These are phyloP conservation scores for Ustilago trichophora DNA, from an alignment of 1,284 basidiomycete genomes.

Conservation along the genomic window DNA sequence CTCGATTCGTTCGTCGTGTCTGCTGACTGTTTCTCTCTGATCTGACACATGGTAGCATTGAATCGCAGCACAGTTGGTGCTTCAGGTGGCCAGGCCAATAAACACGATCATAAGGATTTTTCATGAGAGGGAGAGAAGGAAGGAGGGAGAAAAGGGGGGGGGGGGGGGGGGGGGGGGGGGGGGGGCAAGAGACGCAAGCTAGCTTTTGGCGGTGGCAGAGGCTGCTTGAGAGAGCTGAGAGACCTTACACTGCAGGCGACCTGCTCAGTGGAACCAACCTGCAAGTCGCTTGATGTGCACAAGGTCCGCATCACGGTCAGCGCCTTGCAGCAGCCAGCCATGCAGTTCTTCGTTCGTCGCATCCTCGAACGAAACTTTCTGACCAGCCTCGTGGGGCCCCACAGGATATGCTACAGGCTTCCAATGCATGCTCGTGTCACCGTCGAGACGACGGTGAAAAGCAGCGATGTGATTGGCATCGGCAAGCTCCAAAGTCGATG, in stretches of 20 bases:
- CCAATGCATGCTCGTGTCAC: background rate
- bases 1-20: too few relatives aligned
- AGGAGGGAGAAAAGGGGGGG: too few relatives aligned
- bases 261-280: background rate
- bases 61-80: too few relatives aligned
- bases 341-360: background rate
- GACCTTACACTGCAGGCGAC: background rate
- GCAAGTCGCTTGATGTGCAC: constrained; percentile 15
- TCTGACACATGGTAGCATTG: too few relatives aligned
- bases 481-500: constrained; percentile 28
- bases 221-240: too few relatives aligned
- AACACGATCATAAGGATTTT: too few relatives aligned
- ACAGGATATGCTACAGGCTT: background rate
- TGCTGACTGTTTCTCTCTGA: too few relatives aligned
- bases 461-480: constrained; percentile 35
- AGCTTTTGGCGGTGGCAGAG: too few relatives aligned
- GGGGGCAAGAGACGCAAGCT: too few relatives aligned
- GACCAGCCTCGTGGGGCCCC: background rate
- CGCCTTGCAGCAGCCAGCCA: constrained; percentile 13
- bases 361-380: background rate
- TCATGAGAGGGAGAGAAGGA: too few relatives aligned
- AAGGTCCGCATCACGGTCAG: constrained; percentile 3
- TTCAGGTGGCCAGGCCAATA: too few relatives aligned
- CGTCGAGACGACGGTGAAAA: constrained; percentile 15
- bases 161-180: too few relatives aligned